These are phyloP conservation scores for Fusarium fracticaudum DNA, from an alignment of 2,329 filamentous ascomycete genomes.

Conservation along the genomic window DNA sequence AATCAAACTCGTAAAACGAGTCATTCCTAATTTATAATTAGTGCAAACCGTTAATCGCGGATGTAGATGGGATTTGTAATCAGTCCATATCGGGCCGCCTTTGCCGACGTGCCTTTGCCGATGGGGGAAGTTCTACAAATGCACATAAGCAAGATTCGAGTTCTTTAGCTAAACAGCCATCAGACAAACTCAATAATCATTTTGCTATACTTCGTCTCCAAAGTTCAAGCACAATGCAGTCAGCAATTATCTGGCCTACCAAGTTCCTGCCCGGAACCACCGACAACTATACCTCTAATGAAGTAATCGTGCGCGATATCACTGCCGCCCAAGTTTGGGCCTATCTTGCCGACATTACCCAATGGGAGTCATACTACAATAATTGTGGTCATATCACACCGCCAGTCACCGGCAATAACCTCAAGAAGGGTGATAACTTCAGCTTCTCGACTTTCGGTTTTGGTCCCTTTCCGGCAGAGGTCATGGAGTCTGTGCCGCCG, in stretches of 20 bases:
- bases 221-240: not conserved
- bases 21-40: not conserved
- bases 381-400: not conserved
- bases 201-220: too few relatives aligned
- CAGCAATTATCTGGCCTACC: not conserved
- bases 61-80: not conserved
- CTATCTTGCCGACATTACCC: not conserved
- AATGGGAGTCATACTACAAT: not conserved
- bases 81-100: not conserved
- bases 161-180: too few relatives aligned
- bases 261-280: not conserved
- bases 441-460: not conserved
- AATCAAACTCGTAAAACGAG: not conserved
- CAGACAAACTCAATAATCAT: not conserved
- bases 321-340: not conserved
- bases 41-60: too few relatives aligned
- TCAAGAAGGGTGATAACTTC: not conserved
- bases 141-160: fast-evolving
- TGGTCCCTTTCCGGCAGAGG: not conserved
- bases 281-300: not conserved
- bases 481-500: not conserved
- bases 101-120: not conserved
- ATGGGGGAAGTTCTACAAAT: not conserved
- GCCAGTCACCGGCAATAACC: not conserved
- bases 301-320: not conserved